phyloP scores from a whole-genome alignment of 2,329 filamentous ascomycete species.

The Xylaria sp. region DNA sequence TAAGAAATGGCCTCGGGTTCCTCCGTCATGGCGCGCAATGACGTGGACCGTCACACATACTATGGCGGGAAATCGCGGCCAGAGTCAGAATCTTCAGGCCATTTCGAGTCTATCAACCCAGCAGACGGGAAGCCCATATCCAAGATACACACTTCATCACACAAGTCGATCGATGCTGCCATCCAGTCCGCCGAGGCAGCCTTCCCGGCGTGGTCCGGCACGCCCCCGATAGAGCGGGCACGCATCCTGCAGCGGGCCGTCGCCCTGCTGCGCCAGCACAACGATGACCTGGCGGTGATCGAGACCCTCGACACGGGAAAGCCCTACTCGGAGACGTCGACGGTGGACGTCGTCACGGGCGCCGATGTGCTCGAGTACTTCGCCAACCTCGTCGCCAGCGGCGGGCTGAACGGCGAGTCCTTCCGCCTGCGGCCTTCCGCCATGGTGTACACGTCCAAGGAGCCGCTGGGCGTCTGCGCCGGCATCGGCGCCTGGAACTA shows the following conservation, averaged over 20 bases:
- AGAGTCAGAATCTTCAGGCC: conserved; percentile 58
- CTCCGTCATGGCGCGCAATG: conserved; percentile 27
- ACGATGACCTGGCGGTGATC: conserved; percentile 76
- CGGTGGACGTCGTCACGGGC: conserved; percentile 80
- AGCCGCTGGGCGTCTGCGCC: conserved; percentile 79
- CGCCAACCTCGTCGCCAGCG: conserved; percentile 75
- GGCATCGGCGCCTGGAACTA: conserved; percentile 94
- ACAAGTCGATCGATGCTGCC: conserved; percentile 69
- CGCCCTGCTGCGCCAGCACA: conserved; percentile 70
- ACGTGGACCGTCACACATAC: conserved; percentile 64
- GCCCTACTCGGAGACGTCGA: conserved; percentile 80
- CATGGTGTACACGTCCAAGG: conserved; percentile 82
- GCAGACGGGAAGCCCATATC: conserved; percentile 70
- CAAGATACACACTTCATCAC: conserved; percentile 71
- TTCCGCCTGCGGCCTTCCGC: conserved; percentile 74
- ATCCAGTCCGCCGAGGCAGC: conserved; percentile 71
- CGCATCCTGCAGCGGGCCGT: conserved; percentile 79
- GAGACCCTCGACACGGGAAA: conserved; percentile 90
- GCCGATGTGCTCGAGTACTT: conserved; percentile 88
- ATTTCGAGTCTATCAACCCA: conserved; percentile 75
- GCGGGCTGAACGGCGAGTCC: conserved; percentile 80
- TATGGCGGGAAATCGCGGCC: conserved; percentile 72
- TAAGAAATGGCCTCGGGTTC: neutral
- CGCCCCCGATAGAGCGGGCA: conserved; percentile 72
- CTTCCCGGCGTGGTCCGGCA: conserved; percentile 77